Conservation (phyloP, 1,284 basidiomycete genomes). For the Vanrija humicola region DNA sequence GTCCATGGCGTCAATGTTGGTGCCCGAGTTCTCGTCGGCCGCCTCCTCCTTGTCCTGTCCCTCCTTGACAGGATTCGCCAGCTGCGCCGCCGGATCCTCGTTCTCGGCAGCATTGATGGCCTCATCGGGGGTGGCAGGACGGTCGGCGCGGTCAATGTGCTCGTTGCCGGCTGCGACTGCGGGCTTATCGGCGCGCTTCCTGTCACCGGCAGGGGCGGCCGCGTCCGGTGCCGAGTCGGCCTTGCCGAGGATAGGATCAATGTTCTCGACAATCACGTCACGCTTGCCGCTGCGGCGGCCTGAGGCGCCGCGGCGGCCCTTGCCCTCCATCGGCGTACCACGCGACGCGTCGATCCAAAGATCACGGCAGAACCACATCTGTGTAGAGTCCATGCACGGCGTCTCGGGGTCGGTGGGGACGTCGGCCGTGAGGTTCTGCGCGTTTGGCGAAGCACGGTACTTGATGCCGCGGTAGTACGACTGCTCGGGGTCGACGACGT, state of each 20-base stretch:
- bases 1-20: constrained; percentile 83
- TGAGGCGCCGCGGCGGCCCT: not conserved
- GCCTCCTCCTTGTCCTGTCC: constrained; percentile 22
- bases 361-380: constrained; percentile 94
- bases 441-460: constrained; percentile 74
- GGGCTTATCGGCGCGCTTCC: not conserved
- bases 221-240: constrained; percentile 3
- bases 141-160: too few relatives aligned
- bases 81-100: constrained; percentile 17
- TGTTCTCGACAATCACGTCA: constrained; percentile 23
- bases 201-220: not conserved
- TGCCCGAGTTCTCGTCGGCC: constrained; percentile 61
- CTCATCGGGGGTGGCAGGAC: not conserved
- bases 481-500: constrained; percentile 86
- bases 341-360: constrained; percentile 80
- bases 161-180: constrained; percentile 5
- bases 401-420: constrained; percentile 64
- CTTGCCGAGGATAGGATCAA: constrained; percentile 23
- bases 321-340: constrained; percentile 56
- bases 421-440: constrained; percentile 70
- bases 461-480: constrained; percentile 82
- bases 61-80: constrained; percentile 6
- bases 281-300: constrained; percentile 9
- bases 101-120: constrained; percentile 1
- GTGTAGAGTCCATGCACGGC: constrained; percentile 83